phyloP scores from a whole-genome alignment of 345 rosid genomes.

The Arabis alpina region DNA sequence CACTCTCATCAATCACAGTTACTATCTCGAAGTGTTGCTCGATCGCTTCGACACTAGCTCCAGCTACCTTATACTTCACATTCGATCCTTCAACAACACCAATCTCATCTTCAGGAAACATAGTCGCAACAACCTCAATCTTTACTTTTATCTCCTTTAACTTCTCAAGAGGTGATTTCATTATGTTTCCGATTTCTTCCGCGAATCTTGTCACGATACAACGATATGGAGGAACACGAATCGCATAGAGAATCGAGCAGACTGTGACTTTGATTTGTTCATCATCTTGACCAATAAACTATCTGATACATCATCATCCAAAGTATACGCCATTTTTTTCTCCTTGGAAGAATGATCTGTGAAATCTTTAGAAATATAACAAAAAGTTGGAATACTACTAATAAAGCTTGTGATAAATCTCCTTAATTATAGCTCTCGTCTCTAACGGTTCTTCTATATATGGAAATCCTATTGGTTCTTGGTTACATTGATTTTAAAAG shows the following conservation, averaged over 20 bases:
- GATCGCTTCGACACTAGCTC: neutral
- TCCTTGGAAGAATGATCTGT: neutral
- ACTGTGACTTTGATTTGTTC: neutral
- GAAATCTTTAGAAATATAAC: neutral
- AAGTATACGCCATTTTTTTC: neutral
- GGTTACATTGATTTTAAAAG: too few relatives aligned
- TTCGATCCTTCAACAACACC: neutral
- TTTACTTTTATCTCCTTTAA: neutral
- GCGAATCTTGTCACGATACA: neutral
- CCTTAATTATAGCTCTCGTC: too few relatives aligned
- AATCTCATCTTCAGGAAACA: neutral
- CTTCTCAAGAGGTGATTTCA: neutral
- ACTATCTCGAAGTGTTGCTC: too few relatives aligned
- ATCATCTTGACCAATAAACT: neutral
- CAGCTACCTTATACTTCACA: neutral
- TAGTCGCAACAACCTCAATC: neutral
- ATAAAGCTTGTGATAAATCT: too few relatives aligned
- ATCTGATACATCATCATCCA: slow-evolving; percentile 9
- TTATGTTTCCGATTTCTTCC: neutral
- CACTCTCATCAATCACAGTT: too few relatives aligned
- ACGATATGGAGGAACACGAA: neutral
- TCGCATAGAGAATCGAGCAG: neutral
- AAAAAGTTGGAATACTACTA: neutral
- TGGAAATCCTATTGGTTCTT: too few relatives aligned
- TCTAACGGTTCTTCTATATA: too few relatives aligned